Conservation (phyloP, 495 filamentous ascomycete species). For the Penicillium macrosclerotiorum region DNA sequence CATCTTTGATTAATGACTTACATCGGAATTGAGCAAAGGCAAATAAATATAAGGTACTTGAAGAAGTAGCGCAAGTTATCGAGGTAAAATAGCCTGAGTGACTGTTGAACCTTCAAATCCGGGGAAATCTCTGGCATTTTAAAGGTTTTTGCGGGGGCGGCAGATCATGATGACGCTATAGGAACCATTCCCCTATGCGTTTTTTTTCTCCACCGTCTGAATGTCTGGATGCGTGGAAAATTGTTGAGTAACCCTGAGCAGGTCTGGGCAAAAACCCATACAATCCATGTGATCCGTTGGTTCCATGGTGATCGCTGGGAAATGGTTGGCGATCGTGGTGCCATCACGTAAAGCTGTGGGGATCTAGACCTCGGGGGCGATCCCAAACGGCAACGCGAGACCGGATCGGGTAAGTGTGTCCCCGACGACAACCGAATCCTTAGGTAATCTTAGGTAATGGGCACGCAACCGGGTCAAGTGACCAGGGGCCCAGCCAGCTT, state of each 20-base stretch:
- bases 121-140: slow-evolving; percentile 7
- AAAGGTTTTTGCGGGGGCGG: slow-evolving; percentile 16
- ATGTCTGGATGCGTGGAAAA: too few species aligned
- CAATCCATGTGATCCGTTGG: slow-evolving; percentile 1
- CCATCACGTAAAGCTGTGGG: slow-evolving; percentile 12
- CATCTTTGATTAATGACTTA: not conserved
- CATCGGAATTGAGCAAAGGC: not conserved
- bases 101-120: not conserved
- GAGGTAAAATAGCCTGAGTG: slow-evolving; percentile 4
- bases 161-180: slow-evolving; percentile 21
- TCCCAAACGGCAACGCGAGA: slow-evolving; percentile 4
- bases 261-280: too few species aligned
- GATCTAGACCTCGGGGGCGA: slow-evolving; percentile 8
- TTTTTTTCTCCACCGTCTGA: not conserved
- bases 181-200: not conserved
- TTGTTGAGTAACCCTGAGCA: too few species aligned
- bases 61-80: not conserved
- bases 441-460: slow-evolving; percentile 16
- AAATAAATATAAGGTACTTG: slow-evolving; percentile 2
- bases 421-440: slow-evolving; percentile 8
- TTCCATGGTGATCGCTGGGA: not conserved
- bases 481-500: slow-evolving; percentile 2
- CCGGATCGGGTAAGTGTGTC: slow-evolving; percentile 9
- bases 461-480: slow-evolving; percentile 11
- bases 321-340: not conserved